These are phyloP conservation scores for Venturia nashicola DNA, from an alignment of 2,329 filamentous ascomycete species.

Conservation along the genomic window DNA sequence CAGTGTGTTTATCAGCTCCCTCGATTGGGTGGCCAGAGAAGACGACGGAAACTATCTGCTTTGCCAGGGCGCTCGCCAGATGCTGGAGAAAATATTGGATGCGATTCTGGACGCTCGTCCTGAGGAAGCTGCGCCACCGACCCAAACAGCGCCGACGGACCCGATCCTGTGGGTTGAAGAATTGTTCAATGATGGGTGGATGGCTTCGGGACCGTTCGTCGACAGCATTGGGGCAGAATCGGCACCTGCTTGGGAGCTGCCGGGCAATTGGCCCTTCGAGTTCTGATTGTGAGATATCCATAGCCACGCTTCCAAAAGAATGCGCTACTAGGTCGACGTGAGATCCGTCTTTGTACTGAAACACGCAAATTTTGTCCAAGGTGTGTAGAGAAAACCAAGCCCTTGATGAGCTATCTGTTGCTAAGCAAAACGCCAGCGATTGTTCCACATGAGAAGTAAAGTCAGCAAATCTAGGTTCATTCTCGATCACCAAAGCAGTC, in stretches of 20 bases:
- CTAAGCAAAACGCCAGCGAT: neutral
- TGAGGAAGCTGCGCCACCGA: neutral
- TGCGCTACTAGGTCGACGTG: neutral
- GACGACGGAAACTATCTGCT: conserved; percentile 28
- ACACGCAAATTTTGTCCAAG: too few relatives aligned
- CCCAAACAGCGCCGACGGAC: conserved; percentile 6
- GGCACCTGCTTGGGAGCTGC: conserved; percentile 1
- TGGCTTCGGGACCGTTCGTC: conserved; percentile 2
- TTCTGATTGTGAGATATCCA: neutral
- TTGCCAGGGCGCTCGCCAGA: conserved; percentile 28
- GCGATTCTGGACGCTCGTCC: conserved; percentile 19
- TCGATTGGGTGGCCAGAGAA: conserved; percentile 24
- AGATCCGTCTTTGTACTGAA: too few relatives aligned
- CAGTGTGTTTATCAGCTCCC: conserved; percentile 31
- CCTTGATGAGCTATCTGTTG: neutral
- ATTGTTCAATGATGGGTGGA: conserved; percentile 7
- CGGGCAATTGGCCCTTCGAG: conserved; percentile 9
- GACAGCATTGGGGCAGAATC: conserved; percentile 2
- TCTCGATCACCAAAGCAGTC: too few relatives aligned
- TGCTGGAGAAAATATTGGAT: conserved; percentile 31
- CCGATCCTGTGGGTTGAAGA: conserved; percentile 8
- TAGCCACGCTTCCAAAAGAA: neutral
- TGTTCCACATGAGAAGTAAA: too few relatives aligned
- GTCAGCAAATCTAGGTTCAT: too few relatives aligned
- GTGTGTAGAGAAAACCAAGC: neutral